Percentiles rank a stretch among this genome's conserved stretches.
These are phyloP conservation scores for Leccinum pachyderme DNA, from an alignment of 1,284 basidiomycete genomes.

Conservation along the genomic window DNA sequence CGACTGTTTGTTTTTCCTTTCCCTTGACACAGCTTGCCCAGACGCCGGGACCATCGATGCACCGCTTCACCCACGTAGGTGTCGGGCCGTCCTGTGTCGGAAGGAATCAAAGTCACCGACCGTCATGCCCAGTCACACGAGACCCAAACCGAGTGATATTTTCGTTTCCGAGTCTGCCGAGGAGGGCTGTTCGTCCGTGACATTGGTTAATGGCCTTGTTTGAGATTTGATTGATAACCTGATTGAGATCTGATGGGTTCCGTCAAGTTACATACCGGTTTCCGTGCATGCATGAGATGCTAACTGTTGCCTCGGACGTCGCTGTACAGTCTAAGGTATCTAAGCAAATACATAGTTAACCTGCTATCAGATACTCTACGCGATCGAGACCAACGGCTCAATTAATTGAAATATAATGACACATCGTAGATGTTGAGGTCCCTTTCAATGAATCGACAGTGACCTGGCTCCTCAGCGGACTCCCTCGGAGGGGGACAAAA, in stretches of 20 bases:
- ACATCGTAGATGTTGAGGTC: slow-evolving; percentile 1
- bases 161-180: slow-evolving; percentile 30
- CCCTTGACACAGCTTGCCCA: slow-evolving; percentile 83
- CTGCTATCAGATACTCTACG: slow-evolving; percentile 9
- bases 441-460: background rate
- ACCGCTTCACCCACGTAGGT: slow-evolving; percentile 58
- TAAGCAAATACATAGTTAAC: slow-evolving; percentile 9
- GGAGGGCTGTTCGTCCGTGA: slow-evolving; percentile 9
- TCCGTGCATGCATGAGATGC: background rate
- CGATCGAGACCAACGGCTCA: slow-evolving; percentile 6
- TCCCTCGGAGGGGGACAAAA: background rate
- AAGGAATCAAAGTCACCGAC: slow-evolving; percentile 3
- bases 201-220: slow-evolving; percentile 13
- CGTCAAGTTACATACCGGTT: background rate
- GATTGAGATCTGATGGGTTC: background rate
- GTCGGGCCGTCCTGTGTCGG: slow-evolving; percentile 36
- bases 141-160: slow-evolving; percentile 31
- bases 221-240: background rate
- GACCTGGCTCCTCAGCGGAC: background rate
- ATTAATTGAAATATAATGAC: slow-evolving; percentile 33
- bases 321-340: slow-evolving; percentile 20
- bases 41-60: slow-evolving; percentile 73
- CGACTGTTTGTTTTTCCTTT: slow-evolving; percentile 72
- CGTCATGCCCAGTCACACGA: background rate
- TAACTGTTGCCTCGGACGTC: background rate